These are phyloP conservation scores for Pharus latifolius DNA, from an alignment of 176 grass and related monocot species.

Conservation along the genomic window DNA sequence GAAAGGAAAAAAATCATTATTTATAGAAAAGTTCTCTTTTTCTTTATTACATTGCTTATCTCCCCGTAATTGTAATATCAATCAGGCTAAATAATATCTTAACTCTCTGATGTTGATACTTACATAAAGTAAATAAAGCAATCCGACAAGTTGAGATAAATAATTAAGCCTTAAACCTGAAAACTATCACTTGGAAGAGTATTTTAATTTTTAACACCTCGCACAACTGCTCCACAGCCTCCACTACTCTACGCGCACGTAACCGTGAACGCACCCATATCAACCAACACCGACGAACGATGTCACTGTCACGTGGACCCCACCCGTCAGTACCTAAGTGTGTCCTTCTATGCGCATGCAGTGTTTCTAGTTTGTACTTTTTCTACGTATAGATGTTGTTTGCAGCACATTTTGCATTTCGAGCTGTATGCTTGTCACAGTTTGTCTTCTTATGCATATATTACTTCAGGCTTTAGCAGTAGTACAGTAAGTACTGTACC, in stretches of 20 bases:
- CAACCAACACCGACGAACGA: no score
- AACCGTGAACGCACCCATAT: neutral
- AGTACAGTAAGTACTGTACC: neutral
- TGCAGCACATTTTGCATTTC: no score
- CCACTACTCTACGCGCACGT: neutral
- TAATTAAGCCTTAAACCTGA: neutral
- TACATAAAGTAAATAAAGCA: conserved; percentile 4
- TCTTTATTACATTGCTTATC: no score
- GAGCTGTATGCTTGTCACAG: no score
- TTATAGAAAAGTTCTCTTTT: no score
- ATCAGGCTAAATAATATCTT: neutral
- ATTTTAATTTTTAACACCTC: neutral
- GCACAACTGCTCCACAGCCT: neutral
- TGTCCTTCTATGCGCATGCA: no score
- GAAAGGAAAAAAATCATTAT: no score
- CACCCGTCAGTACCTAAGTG: neutral
- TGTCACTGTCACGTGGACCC: neutral
- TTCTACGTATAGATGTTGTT: no score
- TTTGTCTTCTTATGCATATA: neutral
- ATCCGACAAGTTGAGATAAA: neutral
- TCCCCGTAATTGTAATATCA: neutral
- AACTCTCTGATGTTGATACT: neutral
- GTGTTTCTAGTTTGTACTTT: no score
- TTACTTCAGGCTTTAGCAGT: no score
- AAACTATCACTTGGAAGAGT: neutral